These are phyloP conservation scores for Scutellaria galericulata DNA, from an alignment of 257 asterid species.

Conservation along the genomic window DNA sequence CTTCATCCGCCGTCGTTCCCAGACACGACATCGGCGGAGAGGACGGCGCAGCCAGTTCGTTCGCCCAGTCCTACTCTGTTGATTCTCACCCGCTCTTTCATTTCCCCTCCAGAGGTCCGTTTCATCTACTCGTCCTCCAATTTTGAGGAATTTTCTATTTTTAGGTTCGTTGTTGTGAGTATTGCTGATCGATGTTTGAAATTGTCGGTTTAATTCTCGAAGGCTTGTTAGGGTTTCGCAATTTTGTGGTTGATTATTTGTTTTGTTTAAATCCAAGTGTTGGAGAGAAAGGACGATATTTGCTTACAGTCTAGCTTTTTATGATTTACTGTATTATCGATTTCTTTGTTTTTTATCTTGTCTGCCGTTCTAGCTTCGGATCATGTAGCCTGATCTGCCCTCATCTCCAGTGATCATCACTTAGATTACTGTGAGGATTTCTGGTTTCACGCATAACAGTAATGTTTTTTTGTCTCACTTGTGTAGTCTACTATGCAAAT, in stretches of 20 bases:
- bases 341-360: neutral
- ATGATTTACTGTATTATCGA: neutral
- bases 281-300: neutral
- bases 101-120: slow-evolving; percentile 35
- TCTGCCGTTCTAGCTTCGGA: slow-evolving; percentile 8
- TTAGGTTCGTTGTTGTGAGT: neutral
- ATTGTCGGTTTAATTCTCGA: neutral
- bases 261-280: neutral
- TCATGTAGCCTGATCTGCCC: slow-evolving; percentile 15
- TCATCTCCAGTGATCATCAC: neutral
- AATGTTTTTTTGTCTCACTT: too few relatives aligned
- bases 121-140: neutral
- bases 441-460: too few relatives aligned
- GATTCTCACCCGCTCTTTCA: slow-evolving; percentile 22
- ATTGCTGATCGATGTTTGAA: neutral
- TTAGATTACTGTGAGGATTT: too few relatives aligned
- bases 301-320: neutral
- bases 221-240: neutral
- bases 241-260: neutral
- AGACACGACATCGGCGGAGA: slow-evolving; percentile 27
- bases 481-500: too few relatives aligned
- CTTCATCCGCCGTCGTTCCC: slow-evolving; percentile 30
- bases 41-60: slow-evolving; percentile 36
- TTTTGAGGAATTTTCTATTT: neutral
- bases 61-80: slow-evolving; percentile 5